Base-by-base conservation (phyloP, 2,329 filamentous ascomycete genomes). In the Xylariaceae sp. region DNA sequence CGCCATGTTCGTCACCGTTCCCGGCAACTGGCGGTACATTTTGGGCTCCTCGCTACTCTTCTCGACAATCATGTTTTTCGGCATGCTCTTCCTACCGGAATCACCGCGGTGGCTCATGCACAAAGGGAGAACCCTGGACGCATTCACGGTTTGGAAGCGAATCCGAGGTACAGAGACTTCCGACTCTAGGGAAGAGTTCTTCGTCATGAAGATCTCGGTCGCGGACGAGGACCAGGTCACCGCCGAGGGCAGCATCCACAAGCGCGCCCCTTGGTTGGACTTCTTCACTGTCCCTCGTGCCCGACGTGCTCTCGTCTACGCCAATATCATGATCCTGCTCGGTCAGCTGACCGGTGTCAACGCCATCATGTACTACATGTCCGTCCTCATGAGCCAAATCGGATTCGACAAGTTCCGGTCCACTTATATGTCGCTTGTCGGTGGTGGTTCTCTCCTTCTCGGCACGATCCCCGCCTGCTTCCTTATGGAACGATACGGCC, bases 401-500 rank as follows among this genome's bases (percentile, higher is more conserved):
- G 87, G 87, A 12, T 90, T 90, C 71, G 71, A 86, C 64, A 72
- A 80, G 7, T 79, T 82, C 55, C 71, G 86, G 48, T 74, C 85
- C 16, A 89, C 86, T 56, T 90, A 89, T 78, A 90, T 91, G 88
- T 89, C 87, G 0, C 79, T 90, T 0, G 87, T 91, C 14, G 88
- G 88, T 2, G 87, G 88, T 21, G 87, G 85, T 3, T 75, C 87
- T 0, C 79, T 91, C 0, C 78, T 90, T 0, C 64, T 91, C 16
- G 87, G 87, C 20, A 87, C 86, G 0, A 86, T 89, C 32, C 87
- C 87, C 0, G 87, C 86, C 0, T 84, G 88, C 52, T 79, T 89
- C 68, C 82, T 83, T 60, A 91, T 91, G 88, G 88, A 91, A 67
- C 82, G 78, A 2, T 90, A 86, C 47, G 88, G 88, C 12, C 85